Conservation (phyloP, 2,329 filamentous ascomycete genomes). For the Rosellinia necatrix region DNA sequence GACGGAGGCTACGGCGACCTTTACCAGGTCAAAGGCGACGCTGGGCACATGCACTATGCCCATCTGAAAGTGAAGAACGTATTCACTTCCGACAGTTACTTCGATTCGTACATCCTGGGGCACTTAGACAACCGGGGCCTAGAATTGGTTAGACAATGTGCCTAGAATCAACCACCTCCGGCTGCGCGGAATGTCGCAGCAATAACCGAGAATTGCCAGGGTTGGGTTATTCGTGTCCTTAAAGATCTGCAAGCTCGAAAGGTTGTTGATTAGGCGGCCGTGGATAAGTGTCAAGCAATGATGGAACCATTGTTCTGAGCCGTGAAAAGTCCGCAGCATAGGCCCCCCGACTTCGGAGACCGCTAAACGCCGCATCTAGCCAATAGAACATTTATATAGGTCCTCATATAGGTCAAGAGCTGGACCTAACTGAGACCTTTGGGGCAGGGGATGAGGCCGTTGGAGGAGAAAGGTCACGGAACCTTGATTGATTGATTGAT, state of each 20-base stretch:
- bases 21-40: background rate
- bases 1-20: background rate
- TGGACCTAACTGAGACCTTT: too few relatives aligned
- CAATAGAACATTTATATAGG: too few relatives aligned
- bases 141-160: background rate
- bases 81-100: background rate
- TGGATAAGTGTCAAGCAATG: background rate
- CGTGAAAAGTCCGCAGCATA: too few relatives aligned
- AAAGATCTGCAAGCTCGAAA: background rate
- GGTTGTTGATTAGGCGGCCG: background rate
- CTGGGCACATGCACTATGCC: background rate
- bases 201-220: background rate
- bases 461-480: too few relatives aligned
- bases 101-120: background rate
- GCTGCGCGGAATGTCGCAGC: background rate
- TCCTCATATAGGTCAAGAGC: too few relatives aligned
- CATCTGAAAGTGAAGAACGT: background rate
- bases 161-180: background rate
- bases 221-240: background rate
- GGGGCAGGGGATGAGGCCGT: too few relatives aligned
- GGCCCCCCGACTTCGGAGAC: too few relatives aligned
- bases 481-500: too few relatives aligned
- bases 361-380: too few relatives aligned
- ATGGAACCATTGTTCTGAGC: background rate
- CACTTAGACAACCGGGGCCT: background rate